A percentile compares a stretch with the other conserved stretches of the same genome.
phyloP scores from a whole-genome alignment of 495 filamentous ascomycete species.

The Hyaloscypha variabilis region DNA sequence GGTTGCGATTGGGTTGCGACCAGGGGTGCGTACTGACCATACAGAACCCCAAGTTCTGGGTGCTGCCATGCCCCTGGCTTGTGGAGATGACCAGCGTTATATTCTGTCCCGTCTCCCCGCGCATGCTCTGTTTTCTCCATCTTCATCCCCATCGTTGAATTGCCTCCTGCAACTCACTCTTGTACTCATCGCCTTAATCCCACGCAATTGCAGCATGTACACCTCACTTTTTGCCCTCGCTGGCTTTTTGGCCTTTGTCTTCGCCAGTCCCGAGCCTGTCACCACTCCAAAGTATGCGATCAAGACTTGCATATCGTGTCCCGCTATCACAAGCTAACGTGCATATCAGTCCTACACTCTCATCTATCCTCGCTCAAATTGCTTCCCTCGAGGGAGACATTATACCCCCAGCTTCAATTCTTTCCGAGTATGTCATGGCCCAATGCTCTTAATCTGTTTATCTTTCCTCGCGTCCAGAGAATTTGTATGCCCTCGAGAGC shows the following conservation, averaged over 20 bases:
- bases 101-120: not conserved
- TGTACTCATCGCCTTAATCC: not conserved
- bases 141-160: not conserved
- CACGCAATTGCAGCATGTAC: not conserved
- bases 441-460: not conserved
- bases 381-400: not conserved
- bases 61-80: not conserved
- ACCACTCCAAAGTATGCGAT: conserved; percentile 1
- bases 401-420: conserved; percentile 1
- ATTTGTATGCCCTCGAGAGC: not conserved
- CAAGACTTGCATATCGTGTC: not conserved
- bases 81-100: not conserved
- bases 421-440: conserved; percentile 3
- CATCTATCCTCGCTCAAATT: conserved; percentile 4
- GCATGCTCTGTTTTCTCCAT: not conserved
- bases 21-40: not conserved
- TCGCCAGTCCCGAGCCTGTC: not conserved
- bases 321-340: not conserved
- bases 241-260: not conserved
- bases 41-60: not conserved
- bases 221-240: not conserved
- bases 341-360: not conserved
- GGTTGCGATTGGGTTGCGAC: not conserved
- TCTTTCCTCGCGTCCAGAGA: not conserved
- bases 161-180: not conserved